phyloP scores from a whole-genome alignment of 768 basidiomycete genomes.

The Tephrocybe sp. region DNA sequence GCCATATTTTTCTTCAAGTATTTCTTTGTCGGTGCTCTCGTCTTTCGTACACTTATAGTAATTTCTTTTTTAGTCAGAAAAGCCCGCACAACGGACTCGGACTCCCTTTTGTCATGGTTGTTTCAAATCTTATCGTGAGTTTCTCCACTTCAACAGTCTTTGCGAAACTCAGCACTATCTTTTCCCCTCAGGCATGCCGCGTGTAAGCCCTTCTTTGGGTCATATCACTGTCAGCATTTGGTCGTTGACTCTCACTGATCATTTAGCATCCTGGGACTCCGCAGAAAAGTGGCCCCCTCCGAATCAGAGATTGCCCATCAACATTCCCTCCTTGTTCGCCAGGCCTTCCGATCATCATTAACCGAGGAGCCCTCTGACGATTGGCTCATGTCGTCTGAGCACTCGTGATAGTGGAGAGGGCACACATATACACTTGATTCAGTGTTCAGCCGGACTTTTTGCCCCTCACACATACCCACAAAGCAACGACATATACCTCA shows the following conservation, averaged over 20 bases:
- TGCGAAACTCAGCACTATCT: background rate
- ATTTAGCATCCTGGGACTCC: constrained; percentile 39
- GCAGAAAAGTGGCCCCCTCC: constrained; percentile 32
- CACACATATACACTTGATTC: background rate
- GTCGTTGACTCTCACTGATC: background rate
- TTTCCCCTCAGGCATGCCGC: constrained; percentile 32
- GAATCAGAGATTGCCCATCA: constrained; percentile 28
- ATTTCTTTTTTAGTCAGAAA: constrained; percentile 24
- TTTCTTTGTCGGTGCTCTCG: background rate
- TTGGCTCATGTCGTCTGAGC: constrained; percentile 14
- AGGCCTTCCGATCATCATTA: constrained; percentile 16
- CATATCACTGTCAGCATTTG: background rate
- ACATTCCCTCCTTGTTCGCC: constrained; percentile 27
- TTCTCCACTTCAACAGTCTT: background rate
- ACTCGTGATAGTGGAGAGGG: background rate
- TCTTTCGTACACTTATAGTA: background rate
- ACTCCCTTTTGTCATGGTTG: constrained; percentile 32
- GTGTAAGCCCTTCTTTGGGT: constrained; percentile 22
- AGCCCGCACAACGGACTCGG: constrained; percentile 31
- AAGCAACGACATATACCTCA: background rate
- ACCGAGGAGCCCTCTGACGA: constrained; percentile 4
- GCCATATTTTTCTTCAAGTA: constrained; percentile 34
- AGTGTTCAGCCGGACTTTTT: background rate
- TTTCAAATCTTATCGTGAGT: constrained; percentile 36
- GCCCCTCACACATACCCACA: background rate